These are phyloP conservation scores for Kwoniella dejecticola DNA, from an alignment of 768 basidiomycete species.

Conservation along the genomic window DNA sequence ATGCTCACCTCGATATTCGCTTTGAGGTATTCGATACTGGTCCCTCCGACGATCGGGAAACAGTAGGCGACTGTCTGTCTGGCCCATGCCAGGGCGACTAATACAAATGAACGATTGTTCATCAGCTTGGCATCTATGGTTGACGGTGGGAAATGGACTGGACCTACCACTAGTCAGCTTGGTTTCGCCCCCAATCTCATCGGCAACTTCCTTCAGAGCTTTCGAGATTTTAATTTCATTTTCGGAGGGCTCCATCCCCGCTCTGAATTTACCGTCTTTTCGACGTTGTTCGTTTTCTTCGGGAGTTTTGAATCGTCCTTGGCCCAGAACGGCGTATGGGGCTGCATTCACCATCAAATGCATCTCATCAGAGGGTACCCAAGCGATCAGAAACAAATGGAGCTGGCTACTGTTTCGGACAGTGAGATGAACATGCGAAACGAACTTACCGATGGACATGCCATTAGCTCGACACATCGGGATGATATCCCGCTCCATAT, in stretches of 20 bases:
- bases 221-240: constrained; percentile 25
- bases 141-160: background rate
- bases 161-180: constrained; percentile 15
- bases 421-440: too few relatives aligned
- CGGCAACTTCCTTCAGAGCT: constrained; percentile 37
- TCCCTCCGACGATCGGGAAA: constrained; percentile 49
- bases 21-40: constrained; percentile 38
- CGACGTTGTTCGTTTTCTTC: constrained; percentile 28
- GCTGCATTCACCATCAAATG: too few relatives aligned
- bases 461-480: constrained; percentile 50
- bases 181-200: constrained; percentile 39
- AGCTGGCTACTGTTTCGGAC: too few relatives aligned
- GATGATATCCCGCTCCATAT: constrained; percentile 64
- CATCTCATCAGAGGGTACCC: too few relatives aligned
- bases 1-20: constrained; percentile 19
- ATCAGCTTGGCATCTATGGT: background rate
- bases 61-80: constrained; percentile 36
- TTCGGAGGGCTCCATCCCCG: constrained; percentile 4
- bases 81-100: constrained; percentile 44
- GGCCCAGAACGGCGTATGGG: constrained; percentile 59
- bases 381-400: too few relatives aligned
- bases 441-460: constrained; percentile 18
- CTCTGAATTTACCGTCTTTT: constrained; percentile 15
- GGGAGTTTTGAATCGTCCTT: constrained; percentile 52
- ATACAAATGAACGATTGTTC: too few relatives aligned